Conservation (phyloP, 177 flowering plant species). For the Telopea speciosissima region DNA sequence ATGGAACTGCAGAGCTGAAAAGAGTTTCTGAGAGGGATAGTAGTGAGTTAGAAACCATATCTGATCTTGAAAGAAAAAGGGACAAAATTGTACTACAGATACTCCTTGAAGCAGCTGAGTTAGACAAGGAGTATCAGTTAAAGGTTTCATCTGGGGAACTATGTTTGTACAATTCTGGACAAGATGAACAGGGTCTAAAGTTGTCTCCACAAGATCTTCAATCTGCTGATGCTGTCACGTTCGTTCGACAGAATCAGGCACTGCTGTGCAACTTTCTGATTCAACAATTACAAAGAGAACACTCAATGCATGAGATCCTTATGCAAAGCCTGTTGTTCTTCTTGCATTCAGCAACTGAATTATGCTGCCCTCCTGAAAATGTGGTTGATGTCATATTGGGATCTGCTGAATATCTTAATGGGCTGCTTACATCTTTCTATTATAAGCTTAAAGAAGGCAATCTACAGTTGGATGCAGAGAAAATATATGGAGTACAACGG, state of each 20-base stretch:
- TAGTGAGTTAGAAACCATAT: constrained; percentile 40
- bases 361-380: constrained; percentile 61
- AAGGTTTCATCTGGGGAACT: constrained; percentile 25
- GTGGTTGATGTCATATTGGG: constrained; percentile 61
- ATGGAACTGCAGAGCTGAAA: constrained; percentile 25
- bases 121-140: constrained; percentile 46
- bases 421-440: constrained; percentile 46
- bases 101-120: constrained; percentile 77
- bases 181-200: constrained; percentile 33
- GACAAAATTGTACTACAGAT: constrained; percentile 73
- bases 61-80: constrained; percentile 62
- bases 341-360: constrained; percentile 63
- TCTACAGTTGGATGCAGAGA: constrained; percentile 40
- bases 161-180: constrained; percentile 26
- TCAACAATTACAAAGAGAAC: constrained; percentile 48
- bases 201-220: constrained; percentile 42
- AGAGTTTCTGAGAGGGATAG: constrained; percentile 27
- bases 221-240: constrained; percentile 72
- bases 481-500: constrained; percentile 51
- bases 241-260: constrained; percentile 80
- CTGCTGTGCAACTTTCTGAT: constrained; percentile 63
- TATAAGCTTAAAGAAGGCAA: constrained; percentile 52
- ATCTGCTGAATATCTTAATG: constrained; percentile 64
- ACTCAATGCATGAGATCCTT: constrained; percentile 75
- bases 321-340: constrained; percentile 64